Percentiles rank a stretch among this genome's conserved stretches.
Evolutionary conservation across 441 rosid species (phyloP).

Genomic region (Jatropha podagrica): DNA sequence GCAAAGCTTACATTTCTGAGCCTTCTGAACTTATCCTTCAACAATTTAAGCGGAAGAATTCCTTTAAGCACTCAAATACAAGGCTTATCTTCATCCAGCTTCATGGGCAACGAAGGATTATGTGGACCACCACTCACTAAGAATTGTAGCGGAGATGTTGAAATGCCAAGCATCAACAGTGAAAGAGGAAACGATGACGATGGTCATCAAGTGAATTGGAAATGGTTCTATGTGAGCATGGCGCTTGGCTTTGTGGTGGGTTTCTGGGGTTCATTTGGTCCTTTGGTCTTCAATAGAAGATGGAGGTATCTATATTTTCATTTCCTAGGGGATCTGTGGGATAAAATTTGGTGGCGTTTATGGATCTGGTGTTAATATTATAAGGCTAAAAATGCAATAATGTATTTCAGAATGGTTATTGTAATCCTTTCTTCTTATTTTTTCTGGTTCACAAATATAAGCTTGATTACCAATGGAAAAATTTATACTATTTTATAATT

Average conservation of each 20-base stretch:
- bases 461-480: no score
- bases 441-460: no score
- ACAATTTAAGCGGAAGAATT: constrained; percentile 22
- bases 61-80: constrained; percentile 29
- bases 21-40: not conserved
- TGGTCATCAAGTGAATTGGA: not conserved
- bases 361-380: no score
- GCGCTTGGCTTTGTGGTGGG: constrained; percentile 23
- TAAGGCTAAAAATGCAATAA: no score
- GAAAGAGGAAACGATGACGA: not conserved
- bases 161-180: no score
- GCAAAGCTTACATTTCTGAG: no score
- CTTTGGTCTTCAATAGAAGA: not conserved
- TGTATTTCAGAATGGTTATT: no score
- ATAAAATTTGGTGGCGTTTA: no score
- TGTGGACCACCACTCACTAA: constrained; percentile 29
- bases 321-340: no score
- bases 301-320: not conserved
- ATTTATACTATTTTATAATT: no score
- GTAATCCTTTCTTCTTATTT: no score
- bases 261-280: not conserved
- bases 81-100: constrained; percentile 18
- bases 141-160: constrained; percentile 1
- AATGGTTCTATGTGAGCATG: constrained; percentile 2
- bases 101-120: constrained; percentile 20